Evolutionary conservation across 257 asterid genomes (phyloP).

Genomic region (Voacanga thouarsii): DNA sequence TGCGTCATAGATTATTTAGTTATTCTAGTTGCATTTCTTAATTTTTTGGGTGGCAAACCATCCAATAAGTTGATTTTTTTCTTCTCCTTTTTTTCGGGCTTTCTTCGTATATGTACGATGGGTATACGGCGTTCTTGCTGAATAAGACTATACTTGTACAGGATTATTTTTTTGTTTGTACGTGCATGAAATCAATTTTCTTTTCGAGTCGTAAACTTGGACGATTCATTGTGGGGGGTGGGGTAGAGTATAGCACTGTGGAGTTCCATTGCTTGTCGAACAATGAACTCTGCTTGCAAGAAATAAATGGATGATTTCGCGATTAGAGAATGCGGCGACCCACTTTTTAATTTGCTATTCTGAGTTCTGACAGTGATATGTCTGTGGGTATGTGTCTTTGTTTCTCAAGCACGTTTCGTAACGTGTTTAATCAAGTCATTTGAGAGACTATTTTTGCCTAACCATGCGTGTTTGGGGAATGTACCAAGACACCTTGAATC

Average conservation of each 20-base stretch:
- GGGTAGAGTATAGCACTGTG: background rate
- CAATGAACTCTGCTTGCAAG: conserved; percentile 26
- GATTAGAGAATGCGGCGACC: background rate
- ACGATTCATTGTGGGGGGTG: background rate
- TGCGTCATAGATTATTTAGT: background rate
- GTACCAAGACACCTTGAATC: too few relatives aligned
- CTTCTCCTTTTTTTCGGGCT: background rate
- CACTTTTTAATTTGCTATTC: background rate
- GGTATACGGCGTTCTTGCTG: background rate
- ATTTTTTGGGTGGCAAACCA: background rate
- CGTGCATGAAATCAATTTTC: background rate
- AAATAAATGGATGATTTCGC: background rate
- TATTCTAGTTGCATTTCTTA: background rate
- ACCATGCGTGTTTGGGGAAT: too few relatives aligned
- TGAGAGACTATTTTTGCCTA: background rate
- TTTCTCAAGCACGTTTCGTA: background rate
- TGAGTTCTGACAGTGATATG: background rate
- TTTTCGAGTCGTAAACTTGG: background rate
- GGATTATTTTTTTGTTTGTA: background rate
- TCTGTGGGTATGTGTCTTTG: background rate
- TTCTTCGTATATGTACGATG: background rate
- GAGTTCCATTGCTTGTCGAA: conserved; percentile 15
- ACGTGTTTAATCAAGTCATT: background rate
- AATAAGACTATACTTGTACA: background rate
- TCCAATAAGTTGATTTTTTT: background rate